Conservation (phyloP, 148 eudicot genomes). For the Salicornia ramosissima region DNA sequence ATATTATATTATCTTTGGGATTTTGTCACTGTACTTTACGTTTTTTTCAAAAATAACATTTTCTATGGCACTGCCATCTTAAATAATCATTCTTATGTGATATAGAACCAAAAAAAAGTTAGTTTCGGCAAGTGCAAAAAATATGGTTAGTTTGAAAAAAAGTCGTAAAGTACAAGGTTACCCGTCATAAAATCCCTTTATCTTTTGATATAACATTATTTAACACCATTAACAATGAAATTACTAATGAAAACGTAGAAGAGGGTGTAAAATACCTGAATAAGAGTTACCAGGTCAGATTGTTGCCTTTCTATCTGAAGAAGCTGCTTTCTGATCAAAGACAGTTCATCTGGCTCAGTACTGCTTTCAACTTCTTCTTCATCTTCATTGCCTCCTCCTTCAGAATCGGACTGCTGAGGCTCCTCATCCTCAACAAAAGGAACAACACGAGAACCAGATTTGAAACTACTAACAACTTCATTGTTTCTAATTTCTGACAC, state of each 20-base stretch:
- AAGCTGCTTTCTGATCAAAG: conserved; percentile 60
- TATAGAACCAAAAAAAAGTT: too few relatives aligned
- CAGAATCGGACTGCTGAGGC: conserved; percentile 9
- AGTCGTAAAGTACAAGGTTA: too few relatives aligned
- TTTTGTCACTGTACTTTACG: too few relatives aligned
- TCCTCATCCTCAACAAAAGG: conserved; percentile 42
- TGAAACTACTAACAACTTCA: conserved; percentile 25
- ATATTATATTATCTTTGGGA: too few relatives aligned
- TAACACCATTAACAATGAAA: not conserved
- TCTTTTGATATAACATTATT: not conserved
- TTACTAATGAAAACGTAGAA: not conserved
- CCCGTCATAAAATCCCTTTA: too few relatives aligned
- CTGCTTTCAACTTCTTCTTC: conserved; percentile 40
- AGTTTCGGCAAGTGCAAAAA: too few relatives aligned
- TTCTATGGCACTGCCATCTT: too few relatives aligned
- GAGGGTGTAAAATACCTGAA: conserved; percentile 45
- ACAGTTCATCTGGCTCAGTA: conserved; percentile 46
- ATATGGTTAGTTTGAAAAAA: too few relatives aligned
- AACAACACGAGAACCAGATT: conserved; percentile 49
- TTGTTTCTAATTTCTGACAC: conserved; percentile 19
- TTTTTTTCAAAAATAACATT: too few relatives aligned
- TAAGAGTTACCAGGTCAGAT: conserved; percentile 51
- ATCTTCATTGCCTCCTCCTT: conserved; percentile 12
- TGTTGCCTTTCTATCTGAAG: conserved; percentile 77
- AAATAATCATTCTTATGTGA: too few relatives aligned